Percentiles rank a stretch among this genome's conserved stretches.
Conservation (phyloP, 306 rosid species). For the Purshia tridentata region DNA sequence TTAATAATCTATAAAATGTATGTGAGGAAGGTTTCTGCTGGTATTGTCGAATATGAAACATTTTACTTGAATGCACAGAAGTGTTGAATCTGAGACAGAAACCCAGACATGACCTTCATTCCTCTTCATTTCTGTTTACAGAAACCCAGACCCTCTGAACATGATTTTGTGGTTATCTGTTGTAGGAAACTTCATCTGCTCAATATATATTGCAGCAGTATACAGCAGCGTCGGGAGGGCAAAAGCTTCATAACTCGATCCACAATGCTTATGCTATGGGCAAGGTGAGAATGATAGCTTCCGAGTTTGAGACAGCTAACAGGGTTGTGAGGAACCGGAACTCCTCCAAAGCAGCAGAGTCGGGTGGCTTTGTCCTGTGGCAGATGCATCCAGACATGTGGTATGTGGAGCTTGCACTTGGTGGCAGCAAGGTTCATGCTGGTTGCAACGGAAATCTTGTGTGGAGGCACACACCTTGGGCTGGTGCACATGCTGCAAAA, state of each 20-base stretch:
- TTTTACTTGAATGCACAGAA: not conserved
- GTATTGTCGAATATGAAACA: not conserved
- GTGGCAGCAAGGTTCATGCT: slow-evolving; percentile 97
- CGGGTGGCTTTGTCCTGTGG: slow-evolving; percentile 97
- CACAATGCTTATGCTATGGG: slow-evolving; percentile 97
- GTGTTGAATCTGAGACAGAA: not conserved
- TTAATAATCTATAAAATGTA: not conserved
- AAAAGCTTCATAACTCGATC: slow-evolving; percentile 74
- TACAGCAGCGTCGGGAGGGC: slow-evolving; percentile 94
- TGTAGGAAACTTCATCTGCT: slow-evolving; percentile 95
- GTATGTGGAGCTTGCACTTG: slow-evolving; percentile 98
- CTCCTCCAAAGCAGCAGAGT: slow-evolving; percentile 80
- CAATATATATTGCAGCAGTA: slow-evolving; percentile 98
- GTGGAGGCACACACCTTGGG: slow-evolving; percentile 99
- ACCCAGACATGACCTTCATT: not conserved
- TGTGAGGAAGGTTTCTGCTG: slow-evolving; percentile 1
- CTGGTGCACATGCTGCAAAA: slow-evolving; percentile 96
- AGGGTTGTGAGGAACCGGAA: slow-evolving; percentile 66
- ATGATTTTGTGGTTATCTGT: slow-evolving; percentile 18
- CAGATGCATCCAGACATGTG: slow-evolving; percentile 99
- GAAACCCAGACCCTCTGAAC: not conserved
- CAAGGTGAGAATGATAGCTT: slow-evolving; percentile 93
- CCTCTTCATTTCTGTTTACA: slow-evolving; percentile 3
- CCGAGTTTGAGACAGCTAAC: slow-evolving; percentile 90
- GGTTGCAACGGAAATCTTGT: slow-evolving; percentile 97